Conservation (phyloP, 2,329 filamentous ascomycete species). For the Fusarium xyrophilum region DNA sequence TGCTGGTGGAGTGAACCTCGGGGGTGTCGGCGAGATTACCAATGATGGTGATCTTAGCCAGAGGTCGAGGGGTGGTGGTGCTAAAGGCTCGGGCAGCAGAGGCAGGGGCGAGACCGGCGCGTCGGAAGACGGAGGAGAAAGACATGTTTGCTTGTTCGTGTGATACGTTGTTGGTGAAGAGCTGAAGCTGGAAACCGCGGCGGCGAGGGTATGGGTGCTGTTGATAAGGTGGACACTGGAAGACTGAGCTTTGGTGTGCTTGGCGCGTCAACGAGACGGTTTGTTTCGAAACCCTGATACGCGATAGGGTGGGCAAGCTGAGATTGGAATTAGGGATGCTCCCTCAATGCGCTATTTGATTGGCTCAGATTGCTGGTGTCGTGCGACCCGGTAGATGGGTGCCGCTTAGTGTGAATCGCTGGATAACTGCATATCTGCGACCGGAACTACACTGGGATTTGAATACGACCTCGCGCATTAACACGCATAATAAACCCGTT, state of each 20-base stretch:
- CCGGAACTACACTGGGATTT: background rate
- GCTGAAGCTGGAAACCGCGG: slow-evolving; percentile 5
- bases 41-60: slow-evolving; percentile 85
- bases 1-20: slow-evolving; percentile 74
- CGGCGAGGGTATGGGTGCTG: background rate
- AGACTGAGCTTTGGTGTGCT: slow-evolving; percentile 8
- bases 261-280: slow-evolving; percentile 28
- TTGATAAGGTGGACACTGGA: slow-evolving; percentile 10
- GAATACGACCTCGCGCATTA: background rate
- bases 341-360: slow-evolving; percentile 22
- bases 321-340: slow-evolving; percentile 23
- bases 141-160: slow-evolving; percentile 46
- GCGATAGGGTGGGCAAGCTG: slow-evolving; percentile 29
- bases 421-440: slow-evolving; percentile 16
- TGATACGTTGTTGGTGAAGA: slow-evolving; percentile 1
- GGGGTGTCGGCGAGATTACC: slow-evolving; percentile 83
- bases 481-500: background rate
- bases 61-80: slow-evolving; percentile 66
- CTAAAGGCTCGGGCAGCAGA: slow-evolving; percentile 74
- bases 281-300: slow-evolving; percentile 18
- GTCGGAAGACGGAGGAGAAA: slow-evolving; percentile 62
- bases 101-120: slow-evolving; percentile 56
- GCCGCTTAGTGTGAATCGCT: background rate
- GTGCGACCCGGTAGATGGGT: slow-evolving; percentile 18
- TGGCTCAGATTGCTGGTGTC: background rate